phyloP scores from a whole-genome alignment of 345 rosid species.

The Gossypium sturtianum region DNA sequence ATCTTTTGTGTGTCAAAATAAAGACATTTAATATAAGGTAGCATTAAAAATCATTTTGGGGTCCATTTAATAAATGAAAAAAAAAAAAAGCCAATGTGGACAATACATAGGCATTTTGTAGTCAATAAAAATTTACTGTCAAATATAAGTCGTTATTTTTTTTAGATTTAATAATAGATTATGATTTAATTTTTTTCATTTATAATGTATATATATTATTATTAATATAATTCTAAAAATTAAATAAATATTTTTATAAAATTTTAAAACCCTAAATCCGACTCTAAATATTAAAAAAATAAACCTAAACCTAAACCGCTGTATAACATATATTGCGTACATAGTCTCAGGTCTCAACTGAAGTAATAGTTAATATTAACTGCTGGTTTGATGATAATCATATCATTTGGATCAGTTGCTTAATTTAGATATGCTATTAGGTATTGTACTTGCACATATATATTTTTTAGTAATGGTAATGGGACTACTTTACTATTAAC shows the following conservation, averaged over 20 bases:
- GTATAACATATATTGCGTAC: not conserved
- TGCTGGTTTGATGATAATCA: not conserved
- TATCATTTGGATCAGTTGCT: not conserved
- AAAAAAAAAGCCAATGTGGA: not conserved
- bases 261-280: too few species aligned
- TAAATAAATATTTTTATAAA: too few species aligned
- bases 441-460: not conserved
- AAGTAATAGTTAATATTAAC: not conserved
- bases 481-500: conserved; percentile 10
- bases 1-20: not conserved
- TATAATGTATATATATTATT: too few species aligned
- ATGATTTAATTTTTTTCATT: too few species aligned
- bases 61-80: not conserved
- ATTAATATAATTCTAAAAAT: too few species aligned
- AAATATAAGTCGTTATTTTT: too few species aligned
- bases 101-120: too few species aligned
- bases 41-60: not conserved
- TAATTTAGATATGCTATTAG: not conserved
- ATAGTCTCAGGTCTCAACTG: not conserved
- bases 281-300: too few species aligned
- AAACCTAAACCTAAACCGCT: too few species aligned
- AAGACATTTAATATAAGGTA: not conserved
- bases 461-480: not conserved
- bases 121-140: too few species aligned
- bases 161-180: too few species aligned